Conservation (phyloP, 345 rosid genomes). For the Eucalyptus cloeziana region DNA sequence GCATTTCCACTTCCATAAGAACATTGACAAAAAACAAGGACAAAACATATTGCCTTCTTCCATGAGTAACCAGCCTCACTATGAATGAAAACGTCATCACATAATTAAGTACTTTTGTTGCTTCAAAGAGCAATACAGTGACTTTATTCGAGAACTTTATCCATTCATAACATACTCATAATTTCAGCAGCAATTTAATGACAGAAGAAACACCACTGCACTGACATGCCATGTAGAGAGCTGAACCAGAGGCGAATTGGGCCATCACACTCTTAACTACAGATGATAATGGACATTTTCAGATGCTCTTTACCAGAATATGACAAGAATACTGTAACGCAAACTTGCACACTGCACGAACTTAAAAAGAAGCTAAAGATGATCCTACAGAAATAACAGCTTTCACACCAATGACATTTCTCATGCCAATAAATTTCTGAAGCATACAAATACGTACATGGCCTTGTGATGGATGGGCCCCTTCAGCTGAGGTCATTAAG, state of each 20-base stretch:
- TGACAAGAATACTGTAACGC: background rate
- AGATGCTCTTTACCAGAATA: background rate
- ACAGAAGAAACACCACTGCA: background rate
- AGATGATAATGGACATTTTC: background rate
- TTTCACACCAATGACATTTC: background rate
- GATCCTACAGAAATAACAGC: background rate
- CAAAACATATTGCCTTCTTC: background rate
- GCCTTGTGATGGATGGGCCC: slow-evolving; percentile 12
- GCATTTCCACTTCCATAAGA: background rate
- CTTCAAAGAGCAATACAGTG: background rate
- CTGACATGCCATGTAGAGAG: background rate
- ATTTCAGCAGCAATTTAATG: background rate
- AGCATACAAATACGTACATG: slow-evolving; percentile 34
- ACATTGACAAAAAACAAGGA: background rate
- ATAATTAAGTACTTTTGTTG: background rate
- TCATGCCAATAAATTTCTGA: background rate
- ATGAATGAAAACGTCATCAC: background rate
- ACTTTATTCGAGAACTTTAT: background rate
- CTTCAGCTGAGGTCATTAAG: slow-evolving; percentile 27
- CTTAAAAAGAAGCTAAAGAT: background rate
- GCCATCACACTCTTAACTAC: background rate
- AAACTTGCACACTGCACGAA: background rate
- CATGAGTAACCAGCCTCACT: background rate
- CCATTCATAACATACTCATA: background rate
- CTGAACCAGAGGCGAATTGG: background rate